These are phyloP conservation scores for Aspergillus felis DNA, from an alignment of 2,329 filamentous ascomycete genomes.

Conservation along the genomic window DNA sequence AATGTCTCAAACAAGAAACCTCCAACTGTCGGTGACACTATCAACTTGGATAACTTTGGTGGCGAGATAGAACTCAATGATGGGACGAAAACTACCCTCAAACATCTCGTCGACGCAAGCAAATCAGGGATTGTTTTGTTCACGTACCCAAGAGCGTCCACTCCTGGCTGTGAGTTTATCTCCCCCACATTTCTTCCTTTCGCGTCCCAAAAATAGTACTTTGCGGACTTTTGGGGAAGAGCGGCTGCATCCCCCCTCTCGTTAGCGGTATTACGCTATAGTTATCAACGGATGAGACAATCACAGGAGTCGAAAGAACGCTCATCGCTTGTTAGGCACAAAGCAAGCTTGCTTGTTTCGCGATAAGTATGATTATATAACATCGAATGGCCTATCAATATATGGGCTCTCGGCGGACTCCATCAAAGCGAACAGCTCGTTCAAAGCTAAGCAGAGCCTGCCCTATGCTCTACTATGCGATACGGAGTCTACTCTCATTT, in stretches of 20 bases:
- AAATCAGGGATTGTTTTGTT: conserved; percentile 85
- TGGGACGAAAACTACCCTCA: conserved; percentile 72
- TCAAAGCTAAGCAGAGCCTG: conserved; percentile 86
- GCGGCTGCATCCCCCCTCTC: neutral
- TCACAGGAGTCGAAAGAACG: neutral
- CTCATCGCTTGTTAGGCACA: conserved; percentile 60
- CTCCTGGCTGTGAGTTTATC: conserved; percentile 77
- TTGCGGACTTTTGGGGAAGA: neutral
- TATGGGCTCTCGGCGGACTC: conserved; percentile 87
- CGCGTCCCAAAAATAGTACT: neutral
- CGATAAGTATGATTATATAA: conserved; percentile 73
- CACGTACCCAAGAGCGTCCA: conserved; percentile 92
- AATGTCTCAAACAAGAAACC: conserved; percentile 12
- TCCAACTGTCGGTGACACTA: conserved; percentile 46
- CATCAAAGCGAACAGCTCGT: conserved; percentile 86
- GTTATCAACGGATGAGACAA: neutral
- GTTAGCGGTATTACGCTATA: neutral
- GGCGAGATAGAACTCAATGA: conserved; percentile 81
- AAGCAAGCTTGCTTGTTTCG: conserved; percentile 92
- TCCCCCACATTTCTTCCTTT: neutral
- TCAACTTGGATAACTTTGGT: conserved; percentile 55
- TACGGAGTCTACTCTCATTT: conserved; percentile 67
- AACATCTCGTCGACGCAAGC: conserved; percentile 76
- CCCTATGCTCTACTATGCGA: conserved; percentile 89
- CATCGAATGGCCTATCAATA: conserved; percentile 74